Conservation (phyloP, 345 rosid genomes). For the Salix dunnii region DNA sequence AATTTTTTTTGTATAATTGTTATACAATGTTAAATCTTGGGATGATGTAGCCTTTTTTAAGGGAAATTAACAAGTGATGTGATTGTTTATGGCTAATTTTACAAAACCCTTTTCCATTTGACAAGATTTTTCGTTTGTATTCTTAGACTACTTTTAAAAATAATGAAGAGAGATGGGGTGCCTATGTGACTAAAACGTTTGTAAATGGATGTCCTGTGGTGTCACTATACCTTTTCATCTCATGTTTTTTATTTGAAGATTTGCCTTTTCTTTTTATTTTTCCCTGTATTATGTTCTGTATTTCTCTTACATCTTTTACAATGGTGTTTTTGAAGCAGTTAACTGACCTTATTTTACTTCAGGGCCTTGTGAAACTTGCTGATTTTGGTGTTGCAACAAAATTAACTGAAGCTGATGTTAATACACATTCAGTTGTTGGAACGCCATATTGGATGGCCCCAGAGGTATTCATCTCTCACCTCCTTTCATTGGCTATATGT, state of each 20-base stretch:
- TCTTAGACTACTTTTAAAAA: not conserved
- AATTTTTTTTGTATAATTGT: not conserved
- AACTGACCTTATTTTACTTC: conserved; percentile 17
- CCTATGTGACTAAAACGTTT: not conserved
- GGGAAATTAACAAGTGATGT: not conserved
- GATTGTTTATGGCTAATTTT: not conserved
- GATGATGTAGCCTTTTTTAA: not conserved
- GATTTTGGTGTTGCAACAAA: conserved; percentile 99
- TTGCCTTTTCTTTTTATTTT: not conserved
- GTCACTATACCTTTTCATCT: not conserved
- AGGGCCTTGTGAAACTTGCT: conserved; percentile 99
- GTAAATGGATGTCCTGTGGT: not conserved
- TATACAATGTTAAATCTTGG: not conserved
- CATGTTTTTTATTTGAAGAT: not conserved
- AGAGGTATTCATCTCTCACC: conserved; percentile 51
- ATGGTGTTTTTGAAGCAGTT: not conserved
- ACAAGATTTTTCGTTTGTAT: not conserved
- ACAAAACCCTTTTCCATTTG: too few relatives aligned
- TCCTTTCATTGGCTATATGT: not conserved
- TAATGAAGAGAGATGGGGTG: not conserved
- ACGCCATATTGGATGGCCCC: conserved; percentile 99
- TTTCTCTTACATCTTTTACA: not conserved
- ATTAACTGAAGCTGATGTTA: conserved; percentile 93
- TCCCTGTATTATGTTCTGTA: not conserved
- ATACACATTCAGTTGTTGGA: conserved; percentile 96